Evolutionary conservation across 164 flowering plant genomes (phyloP), one percentile per base, ranked within the genome.

Genomic region (Chloranthus sessilifolius): DNA sequence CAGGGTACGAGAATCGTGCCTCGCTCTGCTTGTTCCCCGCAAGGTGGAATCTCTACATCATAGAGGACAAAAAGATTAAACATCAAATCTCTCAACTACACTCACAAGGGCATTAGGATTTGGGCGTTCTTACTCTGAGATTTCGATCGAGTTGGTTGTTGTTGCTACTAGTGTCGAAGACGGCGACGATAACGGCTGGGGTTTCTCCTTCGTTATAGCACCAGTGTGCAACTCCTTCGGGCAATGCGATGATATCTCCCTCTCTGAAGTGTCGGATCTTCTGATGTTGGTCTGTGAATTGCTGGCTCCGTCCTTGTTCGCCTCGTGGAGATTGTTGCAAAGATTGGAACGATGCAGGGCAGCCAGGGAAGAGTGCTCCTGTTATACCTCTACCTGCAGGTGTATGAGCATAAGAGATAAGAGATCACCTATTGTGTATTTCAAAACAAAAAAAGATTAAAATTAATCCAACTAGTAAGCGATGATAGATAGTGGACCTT

Each of bases 261-360:
- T 52, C 36, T 4, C 52, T 31, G 27, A 70, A n/a, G 3, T n/a
- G 28, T 10, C 37, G 66, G 5, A 78, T 44, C 59, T 66, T 75
- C 64, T 78, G 83, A 23, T 73, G 80, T 3, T 62, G 52, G 55
- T 75, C 74, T 2, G 47, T 36, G 28, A 39, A 60, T 14, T 40
- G 50, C 53, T 34, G 54, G 28, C 53, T 24, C 40, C 24, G 22
- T 19, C 35, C 21, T 29, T 55, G 36, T 23, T 23, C 24, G 5
- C 11, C 2, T 21, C 45, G 47, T 3, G 42, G n/a, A 39, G 55
- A 52, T 26, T 7, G 20, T 37, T 63, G 66, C 12, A 48, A 27
- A 33, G 69, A 58, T 40, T 83, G 73, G 63, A 5, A 47, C 0
- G 92, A 70, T 50, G 79, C 82, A 0, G 88, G 72, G 45, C 92